Base-by-base conservation (phyloP, 306 rosid species). In the Gynostemma pentaphyllum region DNA sequence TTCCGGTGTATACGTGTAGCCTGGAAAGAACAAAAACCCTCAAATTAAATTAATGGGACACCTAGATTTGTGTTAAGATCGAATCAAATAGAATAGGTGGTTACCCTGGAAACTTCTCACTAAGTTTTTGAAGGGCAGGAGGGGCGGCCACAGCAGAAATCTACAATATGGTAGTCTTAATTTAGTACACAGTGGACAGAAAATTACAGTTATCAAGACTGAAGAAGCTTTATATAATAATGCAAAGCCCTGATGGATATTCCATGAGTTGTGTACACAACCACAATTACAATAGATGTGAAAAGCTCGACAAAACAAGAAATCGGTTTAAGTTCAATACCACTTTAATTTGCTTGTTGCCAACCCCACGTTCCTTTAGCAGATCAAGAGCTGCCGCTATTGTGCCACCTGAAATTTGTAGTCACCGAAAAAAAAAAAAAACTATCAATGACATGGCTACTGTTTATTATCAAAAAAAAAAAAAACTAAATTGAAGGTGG, bases 41-140 rank as follows among this genome's bases (percentile, higher is more conserved):
- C 47, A 12, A 21, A 59, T n/a, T n/a, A 16, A 51, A 34, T 48
- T 6, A 50, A 15, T 11, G 7, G 16, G 37, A 66, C 36, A 21
- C 45, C 13, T 64, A 21, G 23, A 4, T 49, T 36, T 22, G 63
- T 13, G 45, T n/a, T 1, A 10, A 2, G 11, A 37, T 40, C 13
- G 37, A 39, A 22, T 24, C 34, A 32, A 50, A 18, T 4, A 65
- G 46, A 23, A n/a, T 40, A 18, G 19, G 69, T 62, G 37, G 62
- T 53, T 82, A 88, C 99, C 99, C 99, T 13, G 96, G 96, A 70
- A 88, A 92, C 53, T 79, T 87, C 73, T 92, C 96, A 4, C 96
- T 84, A 7, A 88, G 94, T 74, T 88, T 92, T 78, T 86, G 85
- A 69, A 92, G 96, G 44, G 99, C 99, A 0, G 95, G 96, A 66